These are phyloP conservation scores for Myxozyma neotropica DNA, from an alignment of 805 yeast genomes.

Conservation along the genomic window DNA sequence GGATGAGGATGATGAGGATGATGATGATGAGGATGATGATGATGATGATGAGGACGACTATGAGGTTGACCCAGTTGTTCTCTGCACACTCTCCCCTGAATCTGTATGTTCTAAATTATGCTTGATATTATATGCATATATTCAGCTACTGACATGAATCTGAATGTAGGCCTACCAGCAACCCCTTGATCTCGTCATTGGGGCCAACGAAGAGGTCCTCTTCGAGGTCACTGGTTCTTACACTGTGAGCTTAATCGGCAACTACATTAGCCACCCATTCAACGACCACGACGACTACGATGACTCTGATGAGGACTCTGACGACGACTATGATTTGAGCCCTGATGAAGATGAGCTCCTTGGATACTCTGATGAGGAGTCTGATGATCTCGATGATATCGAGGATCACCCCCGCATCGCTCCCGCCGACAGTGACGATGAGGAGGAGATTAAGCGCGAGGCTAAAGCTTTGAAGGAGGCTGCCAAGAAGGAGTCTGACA, in stretches of 20 bases:
- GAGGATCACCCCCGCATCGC: slow-evolving; percentile 46
- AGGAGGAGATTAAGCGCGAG: slow-evolving; percentile 43
- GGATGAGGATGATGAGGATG: slow-evolving; percentile 54
- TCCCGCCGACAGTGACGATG: slow-evolving; percentile 41
- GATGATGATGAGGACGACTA: slow-evolving; percentile 60
- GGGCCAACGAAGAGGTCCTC: slow-evolving; percentile 90
- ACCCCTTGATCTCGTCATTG: slow-evolving; percentile 82
- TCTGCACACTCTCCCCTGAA: slow-evolving; percentile 89
- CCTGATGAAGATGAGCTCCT: slow-evolving; percentile 39
- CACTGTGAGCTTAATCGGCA: slow-evolving; percentile 89
- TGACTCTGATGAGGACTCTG: slow-evolving; percentile 38
- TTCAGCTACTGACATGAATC: slow-evolving; percentile 20
- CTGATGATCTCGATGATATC: slow-evolving; percentile 49
- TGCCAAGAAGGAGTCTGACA: slow-evolving; percentile 14
- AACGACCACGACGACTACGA: slow-evolving; percentile 53
- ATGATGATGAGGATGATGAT: slow-evolving; percentile 54
- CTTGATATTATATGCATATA: not conserved
- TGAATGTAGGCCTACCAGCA: slow-evolving; percentile 59
- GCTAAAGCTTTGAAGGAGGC: slow-evolving; percentile 41
- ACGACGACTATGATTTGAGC: slow-evolving; percentile 43
- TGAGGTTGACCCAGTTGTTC: slow-evolving; percentile 78
- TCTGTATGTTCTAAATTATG: slow-evolving; percentile 45
- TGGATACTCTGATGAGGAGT: slow-evolving; percentile 35
- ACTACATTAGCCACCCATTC: slow-evolving; percentile 93
- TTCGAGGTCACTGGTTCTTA: slow-evolving; percentile 96